Evolutionary conservation across 2,329 filamentous ascomycete genomes (phyloP).

Genomic region (Xylaria sp.): DNA sequence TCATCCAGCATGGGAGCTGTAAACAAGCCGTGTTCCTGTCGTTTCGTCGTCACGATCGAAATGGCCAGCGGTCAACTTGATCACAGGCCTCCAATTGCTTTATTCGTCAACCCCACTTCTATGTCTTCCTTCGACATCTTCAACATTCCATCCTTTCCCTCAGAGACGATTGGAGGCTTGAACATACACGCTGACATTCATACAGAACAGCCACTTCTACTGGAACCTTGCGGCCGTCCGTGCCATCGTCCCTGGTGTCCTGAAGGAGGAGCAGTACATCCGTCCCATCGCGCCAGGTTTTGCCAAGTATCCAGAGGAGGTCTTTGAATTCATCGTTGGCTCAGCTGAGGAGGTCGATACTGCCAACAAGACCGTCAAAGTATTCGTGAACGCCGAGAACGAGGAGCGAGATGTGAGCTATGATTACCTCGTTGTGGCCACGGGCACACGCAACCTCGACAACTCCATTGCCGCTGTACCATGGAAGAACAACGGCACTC

Average conservation of each 20-base stretch:
- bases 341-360: conserved; percentile 40
- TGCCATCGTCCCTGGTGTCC: conserved; percentile 46
- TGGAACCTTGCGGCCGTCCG: conserved; percentile 55
- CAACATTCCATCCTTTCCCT: background rate
- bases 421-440: conserved; percentile 54
- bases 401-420: conserved; percentile 38
- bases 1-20: background rate
- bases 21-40: background rate
- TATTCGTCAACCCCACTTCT: background rate
- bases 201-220: conserved; percentile 52
- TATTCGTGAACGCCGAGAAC: conserved; percentile 31
- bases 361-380: conserved; percentile 38
- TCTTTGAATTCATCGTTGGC: conserved; percentile 49
- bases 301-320: conserved; percentile 43
- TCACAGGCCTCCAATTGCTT: background rate
- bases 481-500: conserved; percentile 47
- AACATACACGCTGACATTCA: conserved; percentile 8
- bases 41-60: background rate
- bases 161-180: background rate
- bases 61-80: background rate
- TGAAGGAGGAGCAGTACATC: conserved; percentile 47
- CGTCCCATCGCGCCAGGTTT: conserved; percentile 46
- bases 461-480: conserved; percentile 35
- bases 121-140: background rate
- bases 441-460: conserved; percentile 43